phyloP scores from a whole-genome alignment of 2,329 filamentous ascomycete genomes.

The Xylariales sp. region DNA sequence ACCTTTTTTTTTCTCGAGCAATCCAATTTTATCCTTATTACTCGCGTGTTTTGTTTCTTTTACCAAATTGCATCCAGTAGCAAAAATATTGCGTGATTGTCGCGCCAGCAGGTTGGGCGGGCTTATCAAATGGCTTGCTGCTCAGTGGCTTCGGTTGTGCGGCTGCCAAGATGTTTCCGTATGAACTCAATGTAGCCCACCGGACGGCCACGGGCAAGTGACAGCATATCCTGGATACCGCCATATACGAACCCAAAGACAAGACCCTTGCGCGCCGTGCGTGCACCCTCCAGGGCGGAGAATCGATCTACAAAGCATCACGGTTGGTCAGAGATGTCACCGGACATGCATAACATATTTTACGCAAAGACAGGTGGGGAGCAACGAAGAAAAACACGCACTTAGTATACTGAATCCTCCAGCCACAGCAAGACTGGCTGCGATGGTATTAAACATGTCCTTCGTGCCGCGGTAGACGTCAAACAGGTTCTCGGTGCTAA shows the following conservation, averaged over 20 bases:
- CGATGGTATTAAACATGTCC: constrained; percentile 76
- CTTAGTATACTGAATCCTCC: constrained; percentile 85
- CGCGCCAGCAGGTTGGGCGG: background rate
- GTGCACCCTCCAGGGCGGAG: constrained; percentile 68
- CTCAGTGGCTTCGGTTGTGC: constrained; percentile 14
- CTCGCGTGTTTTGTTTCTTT: no score
- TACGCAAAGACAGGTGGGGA: background rate
- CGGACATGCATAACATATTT: background rate
- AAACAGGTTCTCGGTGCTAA: constrained; percentile 79
- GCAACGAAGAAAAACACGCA: constrained; percentile 41
- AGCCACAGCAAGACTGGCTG: constrained; percentile 79
- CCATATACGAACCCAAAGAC: constrained; percentile 77
- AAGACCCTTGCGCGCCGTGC: constrained; percentile 76
- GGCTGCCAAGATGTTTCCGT: constrained; percentile 36
- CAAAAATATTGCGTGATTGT: constrained; percentile 2
- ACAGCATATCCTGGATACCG: constrained; percentile 71
- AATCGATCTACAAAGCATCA: constrained; percentile 59
- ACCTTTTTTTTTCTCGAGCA: no score
- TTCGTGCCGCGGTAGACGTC: constrained; percentile 66
- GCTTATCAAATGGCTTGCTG: constrained; percentile 10
- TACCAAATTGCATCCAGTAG: no score
- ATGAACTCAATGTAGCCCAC: constrained; percentile 72
- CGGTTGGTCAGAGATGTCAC: constrained; percentile 5
- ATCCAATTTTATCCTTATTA: no score
- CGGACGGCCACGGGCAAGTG: constrained; percentile 63